Evolutionary conservation across 2,329 filamentous ascomycete species (phyloP).

Genomic region (Colletotrichum plurivorum): DNA sequence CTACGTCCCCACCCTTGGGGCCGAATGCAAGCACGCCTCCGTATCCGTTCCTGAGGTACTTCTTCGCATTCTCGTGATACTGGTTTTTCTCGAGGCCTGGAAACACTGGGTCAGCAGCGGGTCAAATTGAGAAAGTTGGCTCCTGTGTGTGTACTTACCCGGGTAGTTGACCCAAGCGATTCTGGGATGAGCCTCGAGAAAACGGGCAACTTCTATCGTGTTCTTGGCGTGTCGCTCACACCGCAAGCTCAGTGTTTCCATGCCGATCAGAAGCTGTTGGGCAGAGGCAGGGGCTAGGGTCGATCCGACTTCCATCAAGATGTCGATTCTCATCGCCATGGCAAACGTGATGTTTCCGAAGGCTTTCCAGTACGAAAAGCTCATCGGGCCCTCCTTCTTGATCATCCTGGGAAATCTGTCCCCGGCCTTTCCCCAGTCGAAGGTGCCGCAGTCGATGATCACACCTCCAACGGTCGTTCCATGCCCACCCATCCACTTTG

Average conservation of each 20-base stretch:
- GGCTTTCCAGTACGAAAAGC: constrained; percentile 18
- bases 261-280: constrained; percentile 77
- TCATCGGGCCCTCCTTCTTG: constrained; percentile 62
- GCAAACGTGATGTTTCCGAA: constrained; percentile 78
- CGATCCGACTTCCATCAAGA: constrained; percentile 76
- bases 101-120: neutral
- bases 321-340: constrained; percentile 72
- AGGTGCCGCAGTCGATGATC: constrained; percentile 77
- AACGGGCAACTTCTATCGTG: constrained; percentile 73
- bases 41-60: constrained; percentile 75
- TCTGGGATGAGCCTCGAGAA: constrained; percentile 76
- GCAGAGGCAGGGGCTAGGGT: constrained; percentile 80
- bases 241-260: constrained; percentile 78
- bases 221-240: constrained; percentile 77
- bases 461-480: constrained; percentile 79
- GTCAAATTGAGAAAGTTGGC: neutral
- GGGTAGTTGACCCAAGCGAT: constrained; percentile 82
- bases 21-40: constrained; percentile 81
- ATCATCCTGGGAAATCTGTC: constrained; percentile 79
- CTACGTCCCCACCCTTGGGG: constrained; percentile 74
- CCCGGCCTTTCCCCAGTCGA: constrained; percentile 74
- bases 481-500: constrained; percentile 82
- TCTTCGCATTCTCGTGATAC: constrained; percentile 75
- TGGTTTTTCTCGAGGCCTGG: constrained; percentile 62
- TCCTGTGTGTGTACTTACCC: constrained; percentile 59